Evolutionary conservation across 257 asterid genomes (phyloP), one percentile per base, ranked within the genome.

Genomic region (Nicotiana noctiflora): DNA sequence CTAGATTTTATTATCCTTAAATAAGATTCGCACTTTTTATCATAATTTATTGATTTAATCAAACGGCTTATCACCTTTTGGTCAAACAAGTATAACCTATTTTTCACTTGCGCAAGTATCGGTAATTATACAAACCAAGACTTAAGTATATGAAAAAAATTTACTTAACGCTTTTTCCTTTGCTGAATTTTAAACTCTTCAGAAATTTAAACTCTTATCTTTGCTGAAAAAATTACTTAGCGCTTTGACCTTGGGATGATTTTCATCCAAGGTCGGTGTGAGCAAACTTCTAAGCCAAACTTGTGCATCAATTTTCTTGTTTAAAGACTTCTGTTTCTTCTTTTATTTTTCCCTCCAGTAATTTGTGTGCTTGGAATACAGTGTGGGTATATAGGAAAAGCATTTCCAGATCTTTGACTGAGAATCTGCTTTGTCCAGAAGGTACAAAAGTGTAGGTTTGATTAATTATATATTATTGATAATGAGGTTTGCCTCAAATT

Each of bases 381-480:
- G 2, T 49, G 7, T 49, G 44, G 0, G 13, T 23, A 49, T 14
- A 25, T 74, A 40, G 61, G 14, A 21, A 29, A 49, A 74, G 62
- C 40, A 25, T 74, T 49, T 74, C 60, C 44, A 15, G 9, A 74
- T 49, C 44, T 49, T 49, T 74, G 79, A 74, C 79, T 4, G 15
- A 49, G 79, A 25, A 74, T 74, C 23, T 74, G 79, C 25, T 74
- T 74, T 49, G 25, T 74, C 79, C 8, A 74, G 0, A 49, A 72
- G 11, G 8, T 23, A 49, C 61, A 49, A 49, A 74, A 14, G 21
- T 55, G 19, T 17, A 55, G 60, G 19, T 55, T 53, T 74, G 25
- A 74, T 49, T 72, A 7, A 21, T 21, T 1, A 23, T 72, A 14
- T 72, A 14, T 72, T 72, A 46, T 72, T 23, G 61, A 14, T 72